Base-by-base conservation (phyloP, 495 filamentous ascomycete species). In the Penicillium cataractarum region DNA sequence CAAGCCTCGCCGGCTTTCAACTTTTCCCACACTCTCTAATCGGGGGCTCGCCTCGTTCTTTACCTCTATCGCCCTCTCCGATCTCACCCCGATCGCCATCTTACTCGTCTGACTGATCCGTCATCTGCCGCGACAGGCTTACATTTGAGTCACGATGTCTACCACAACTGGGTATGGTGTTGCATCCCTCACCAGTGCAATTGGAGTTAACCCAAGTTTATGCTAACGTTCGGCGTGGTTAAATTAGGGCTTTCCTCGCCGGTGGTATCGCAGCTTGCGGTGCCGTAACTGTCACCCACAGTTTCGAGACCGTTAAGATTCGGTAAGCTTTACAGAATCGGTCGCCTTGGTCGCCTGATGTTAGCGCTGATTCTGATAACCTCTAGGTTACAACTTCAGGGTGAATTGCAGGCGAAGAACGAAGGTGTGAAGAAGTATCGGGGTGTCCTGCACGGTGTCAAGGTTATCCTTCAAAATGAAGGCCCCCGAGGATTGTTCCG, bases 291-390 rank as follows among this genome's bases (percentile, higher is more conserved):
- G 94, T 96, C 50, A 99, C 95, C 40, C 95, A 99, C 76, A 92
- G 92, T 62, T 97, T 98, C 80, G 95, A 99, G 78, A 98, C 95
- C 7, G 92, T 98, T 60, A 99, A 99, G 86, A 99, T 98, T 73
- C 91, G 94, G 90, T 94, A 71, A 57, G 79, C 57, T 12, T 29
- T 10, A 22, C 44, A 59, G 44, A 13, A 22, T 22, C 22, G 21
- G 31, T 29, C 42, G 29, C 33, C 21, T 15, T 22, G 37, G 39
- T 6, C 27, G 33, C 10, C 29, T 55, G 12, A 37, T n/a, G 6
- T 7, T 42, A n/a, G 33, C 1, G 10, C 39, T 33, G 5, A 31
- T 51, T 12, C 57, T 65, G 22, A 64, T 31, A 39, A 8, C 2
- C 4, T 19, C 24, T 66, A 93, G 92, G 65, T 84, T 99, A 81